These are phyloP conservation scores for Quercus ilex DNA, from an alignment of 306 rosid genomes.

Conservation along the genomic window DNA sequence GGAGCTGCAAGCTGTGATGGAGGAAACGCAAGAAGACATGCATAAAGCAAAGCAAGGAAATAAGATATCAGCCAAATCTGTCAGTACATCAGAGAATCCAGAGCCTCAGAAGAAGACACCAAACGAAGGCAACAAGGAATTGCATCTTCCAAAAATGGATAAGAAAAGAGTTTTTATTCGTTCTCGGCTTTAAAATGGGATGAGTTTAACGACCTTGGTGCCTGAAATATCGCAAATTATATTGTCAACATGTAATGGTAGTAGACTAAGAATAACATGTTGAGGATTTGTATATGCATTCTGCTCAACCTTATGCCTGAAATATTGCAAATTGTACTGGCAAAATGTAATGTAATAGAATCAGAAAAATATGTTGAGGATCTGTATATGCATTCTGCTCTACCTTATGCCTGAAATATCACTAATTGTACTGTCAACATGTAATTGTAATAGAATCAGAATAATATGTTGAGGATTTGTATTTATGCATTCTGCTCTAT, in stretches of 20 bases:
- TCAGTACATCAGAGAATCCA: slow-evolving; percentile 31
- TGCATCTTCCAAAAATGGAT: slow-evolving; percentile 28
- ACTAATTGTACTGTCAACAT: too few species aligned
- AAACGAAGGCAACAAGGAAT: slow-evolving; percentile 35
- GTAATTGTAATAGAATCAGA: neutral
- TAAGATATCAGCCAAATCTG: slow-evolving; percentile 33
- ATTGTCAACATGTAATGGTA: neutral
- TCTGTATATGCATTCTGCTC: neutral
- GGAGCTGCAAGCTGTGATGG: slow-evolving; percentile 17
- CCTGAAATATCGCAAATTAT: neutral
- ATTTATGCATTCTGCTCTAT: neutral
- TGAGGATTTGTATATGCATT: neutral
- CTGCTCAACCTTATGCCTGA: neutral
- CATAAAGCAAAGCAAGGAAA: slow-evolving; percentile 34
- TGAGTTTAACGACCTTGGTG: neutral
- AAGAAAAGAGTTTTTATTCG: slow-evolving; percentile 63
- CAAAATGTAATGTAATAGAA: too few species aligned
- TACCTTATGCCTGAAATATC: neutral
- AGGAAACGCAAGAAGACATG: slow-evolving; percentile 31
- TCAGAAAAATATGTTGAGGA: neutral
- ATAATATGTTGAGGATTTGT: neutral
- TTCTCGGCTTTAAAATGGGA: slow-evolving; percentile 51
- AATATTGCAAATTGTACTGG: too few species aligned
- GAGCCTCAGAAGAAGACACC: slow-evolving; percentile 34
- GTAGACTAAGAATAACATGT: neutral